Evolutionary conservation across 2,329 filamentous ascomycete species (phyloP), one percentile per base, ranked within the genome.

Genomic region (Colletotrichum godetiae): DNA sequence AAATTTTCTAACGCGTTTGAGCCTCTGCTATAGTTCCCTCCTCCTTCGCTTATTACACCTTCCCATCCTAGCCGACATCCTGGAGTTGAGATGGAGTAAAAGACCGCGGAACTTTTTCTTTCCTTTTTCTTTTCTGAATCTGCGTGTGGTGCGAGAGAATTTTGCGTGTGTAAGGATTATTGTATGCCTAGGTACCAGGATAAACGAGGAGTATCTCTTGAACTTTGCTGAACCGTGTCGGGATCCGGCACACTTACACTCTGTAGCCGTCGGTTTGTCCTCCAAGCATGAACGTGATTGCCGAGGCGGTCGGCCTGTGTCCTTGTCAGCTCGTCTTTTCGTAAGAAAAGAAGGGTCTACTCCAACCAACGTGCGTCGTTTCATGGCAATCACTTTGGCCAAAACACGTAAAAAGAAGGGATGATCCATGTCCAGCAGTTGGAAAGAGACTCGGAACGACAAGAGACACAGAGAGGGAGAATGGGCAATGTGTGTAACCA

Each of bases 361-460:
- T 61, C 60, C 61, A 29, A 70, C 55, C 56, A 52, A 69, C 55
- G 60, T 61, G 60, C 56, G 35, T 61, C 37, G 71, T 73, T 73
- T 73, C 71, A 71, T 66, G 58, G 35, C 56, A 60, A 52, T 73
- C 46, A 66, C 56, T 62, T 70, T 73, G 55, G 70, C 66, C 70
- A 60, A 72, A 72, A 69, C 67, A 55, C 11, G 22, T 13, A 7
- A 24, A 15, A 64, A n/a, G 22, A 71, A 56, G 67, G 69, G 59
- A 42, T 52, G 68, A 53, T 60, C 71, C 67, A 57, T 63, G 64
- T n/a, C 49, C 27, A 24, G 12, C 12, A 13, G 12, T 33, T 11
- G 24, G 29, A 2, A 29, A 10, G n/a, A 62, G 59, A 31, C 15
- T 13, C 33, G 46, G 29, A 52, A 33, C 24, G 12, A 33, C 19